Conservation (phyloP, 2,329 filamentous ascomycete species). For the Trichoderma aggressivum region DNA sequence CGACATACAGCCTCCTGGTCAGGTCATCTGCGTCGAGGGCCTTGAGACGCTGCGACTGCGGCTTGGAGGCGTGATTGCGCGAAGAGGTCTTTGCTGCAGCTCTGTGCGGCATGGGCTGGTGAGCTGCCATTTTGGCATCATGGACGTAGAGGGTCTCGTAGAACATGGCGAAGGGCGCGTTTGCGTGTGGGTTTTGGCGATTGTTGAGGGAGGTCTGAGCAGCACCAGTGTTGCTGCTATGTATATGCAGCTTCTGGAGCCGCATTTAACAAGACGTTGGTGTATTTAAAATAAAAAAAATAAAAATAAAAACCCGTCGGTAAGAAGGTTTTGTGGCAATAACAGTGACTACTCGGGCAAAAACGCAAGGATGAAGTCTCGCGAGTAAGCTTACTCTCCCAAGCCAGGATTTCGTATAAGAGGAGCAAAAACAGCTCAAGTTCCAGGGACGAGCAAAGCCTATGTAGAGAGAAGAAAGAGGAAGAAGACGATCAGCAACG, state of each 20-base stretch:
- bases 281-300: too few species aligned
- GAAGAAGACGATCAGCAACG: background rate
- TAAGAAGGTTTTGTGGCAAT: background rate
- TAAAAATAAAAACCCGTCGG: too few species aligned
- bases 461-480: background rate
- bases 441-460: too few species aligned
- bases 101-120: slow-evolving; percentile 2
- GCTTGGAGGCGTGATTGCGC: slow-evolving; percentile 4
- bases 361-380: background rate
- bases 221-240: background rate
- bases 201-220: background rate
- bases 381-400: background rate
- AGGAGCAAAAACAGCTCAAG: background rate
- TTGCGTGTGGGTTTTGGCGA: background rate
- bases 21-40: slow-evolving; percentile 55
- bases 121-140: slow-evolving; percentile 16
- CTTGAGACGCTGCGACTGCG: slow-evolving; percentile 26
- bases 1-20: slow-evolving; percentile 47
- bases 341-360: background rate
- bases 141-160: slow-evolving; percentile 23
- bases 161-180: slow-evolving; percentile 5
- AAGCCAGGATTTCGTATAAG: background rate
- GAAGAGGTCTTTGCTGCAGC: slow-evolving; percentile 18
- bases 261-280: background rate
- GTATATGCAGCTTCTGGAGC: background rate